A percentile compares a stretch with the other conserved stretches of the same genome.
These are phyloP conservation scores for Tetramitus jugosus DNA, from an alignment of 208 protist species.

Conservation along the genomic window DNA sequence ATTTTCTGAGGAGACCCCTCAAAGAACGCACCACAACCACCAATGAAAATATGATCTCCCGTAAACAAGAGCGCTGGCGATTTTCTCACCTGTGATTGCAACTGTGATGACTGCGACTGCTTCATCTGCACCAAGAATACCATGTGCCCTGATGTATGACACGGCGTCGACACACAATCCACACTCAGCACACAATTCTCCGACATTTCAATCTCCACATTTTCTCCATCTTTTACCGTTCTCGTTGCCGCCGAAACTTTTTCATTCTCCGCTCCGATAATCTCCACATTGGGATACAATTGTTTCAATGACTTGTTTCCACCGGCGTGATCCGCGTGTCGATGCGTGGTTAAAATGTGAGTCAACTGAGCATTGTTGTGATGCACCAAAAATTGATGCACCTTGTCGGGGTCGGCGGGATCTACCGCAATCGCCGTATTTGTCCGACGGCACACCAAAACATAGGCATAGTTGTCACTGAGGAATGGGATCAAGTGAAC, in stretches of 20 bases:
- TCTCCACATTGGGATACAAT: neutral
- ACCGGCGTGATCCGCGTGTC: constrained; percentile 3
- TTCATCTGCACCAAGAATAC: neutral
- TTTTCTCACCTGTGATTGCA: neutral
- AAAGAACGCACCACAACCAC: constrained; percentile 8
- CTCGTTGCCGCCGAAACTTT: neutral
- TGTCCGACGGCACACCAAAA: neutral
- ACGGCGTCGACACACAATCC: neutral
- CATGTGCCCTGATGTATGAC: neutral
- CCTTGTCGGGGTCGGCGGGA: neutral
- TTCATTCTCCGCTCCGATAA: neutral
- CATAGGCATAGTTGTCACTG: neutral
- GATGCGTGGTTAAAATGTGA: neutral
- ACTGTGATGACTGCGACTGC: too few relatives aligned
- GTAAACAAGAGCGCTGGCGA: neutral
- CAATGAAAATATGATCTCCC: neutral
- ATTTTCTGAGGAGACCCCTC: neutral
- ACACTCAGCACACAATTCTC: too few relatives aligned
- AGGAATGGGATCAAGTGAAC: neutral
- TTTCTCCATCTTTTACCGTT: neutral
- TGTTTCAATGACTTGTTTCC: constrained; percentile 6
- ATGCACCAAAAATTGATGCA: neutral
- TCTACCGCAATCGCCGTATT: neutral
- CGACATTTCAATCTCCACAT: neutral
- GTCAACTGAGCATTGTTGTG: neutral